Evolutionary conservation across 2,329 filamentous ascomycete genomes (phyloP).

Genomic region (Fusarium austroafricanum): DNA sequence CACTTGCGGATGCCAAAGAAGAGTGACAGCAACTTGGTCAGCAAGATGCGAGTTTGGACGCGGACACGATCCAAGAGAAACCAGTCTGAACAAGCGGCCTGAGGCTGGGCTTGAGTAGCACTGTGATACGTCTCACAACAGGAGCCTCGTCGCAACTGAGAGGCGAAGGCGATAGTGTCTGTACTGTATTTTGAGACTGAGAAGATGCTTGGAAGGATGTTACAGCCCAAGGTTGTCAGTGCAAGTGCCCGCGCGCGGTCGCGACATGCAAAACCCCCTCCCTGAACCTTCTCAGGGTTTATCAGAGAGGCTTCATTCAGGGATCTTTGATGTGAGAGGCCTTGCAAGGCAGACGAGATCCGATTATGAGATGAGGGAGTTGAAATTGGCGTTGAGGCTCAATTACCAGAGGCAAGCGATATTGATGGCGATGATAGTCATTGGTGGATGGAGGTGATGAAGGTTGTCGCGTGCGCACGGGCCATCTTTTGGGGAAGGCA

Average conservation of each 20-base stretch:
- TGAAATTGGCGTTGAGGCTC: conserved; percentile 17
- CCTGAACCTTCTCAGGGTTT: conserved; percentile 38
- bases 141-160: conserved; percentile 8
- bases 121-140: conserved; percentile 36
- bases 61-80: conserved; percentile 10
- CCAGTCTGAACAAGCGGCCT: conserved; percentile 30
- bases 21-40: conserved; percentile 16
- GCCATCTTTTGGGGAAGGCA: conserved; percentile 14
- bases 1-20: conserved; percentile 15
- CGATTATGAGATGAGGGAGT: not conserved
- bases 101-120: conserved; percentile 31
- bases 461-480: conserved; percentile 42
- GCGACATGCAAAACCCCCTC: conserved; percentile 43
- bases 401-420: conserved; percentile 11
- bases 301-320: conserved; percentile 43
- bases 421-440: conserved; percentile 35
- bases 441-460: conserved; percentile 36
- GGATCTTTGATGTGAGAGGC: conserved; percentile 19
- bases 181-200: conserved; percentile 3
- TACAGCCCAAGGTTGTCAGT: conserved; percentile 35
- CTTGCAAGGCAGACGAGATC: not conserved
- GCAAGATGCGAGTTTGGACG: conserved; percentile 22
- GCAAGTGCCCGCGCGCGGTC: conserved; percentile 33
- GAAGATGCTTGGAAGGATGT: conserved; percentile 22
- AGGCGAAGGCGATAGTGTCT: conserved; percentile 10